Base-by-base conservation (phyloP, 768 basidiomycete species). In the Cytidiella melzeri region DNA sequence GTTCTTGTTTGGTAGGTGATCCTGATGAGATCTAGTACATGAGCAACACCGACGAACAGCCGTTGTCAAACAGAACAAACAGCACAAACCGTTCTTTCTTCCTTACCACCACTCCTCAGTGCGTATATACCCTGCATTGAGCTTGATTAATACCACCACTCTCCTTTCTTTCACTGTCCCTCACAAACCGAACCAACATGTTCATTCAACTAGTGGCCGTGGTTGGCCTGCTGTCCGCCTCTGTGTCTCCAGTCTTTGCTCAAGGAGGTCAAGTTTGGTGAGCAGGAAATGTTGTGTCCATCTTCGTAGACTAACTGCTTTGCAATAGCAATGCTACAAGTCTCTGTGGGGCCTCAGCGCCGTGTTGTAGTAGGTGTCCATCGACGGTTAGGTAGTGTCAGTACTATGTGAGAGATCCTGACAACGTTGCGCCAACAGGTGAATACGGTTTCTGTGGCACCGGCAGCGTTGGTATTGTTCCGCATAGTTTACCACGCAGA, bases 401-500 rank as follows among this genome's bases (percentile, higher is more conserved):
- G 12, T 45, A 19, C 24, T 19, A 21, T 11, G 11, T 21, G n/a
- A n/a, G n/a, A n/a, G 10, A 7, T 45, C 23, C 43, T 27, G 13
- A 9, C 27, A 27, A 21, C 13, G 26, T n/a, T 38, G 20, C 25
- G 36, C 23, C 47, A 23, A 5, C 43, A 74, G 76, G 78, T 52
- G 71, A 75, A 59, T 81, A 73, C 49, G 78, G 79, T 7, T 81
- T 72, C 57, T 80, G 79, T 55, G 77, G 78, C 15, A 59, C 59
- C 28, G 69, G 69, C 39, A 57, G 61, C 41, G 73, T 75, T 24
- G 19, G 41, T 41, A 7, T 37, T 37, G 1, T 18, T 40, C 6
- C 38, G 19, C 10, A 18, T 36, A 18, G 34, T 36, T 36, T 41
- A 41, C 19, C n/a, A 7, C 10, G 13, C 43, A 9, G 15, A 15